Conservation (phyloP, 257 asterid species). For the Solanum arcanum region DNA sequence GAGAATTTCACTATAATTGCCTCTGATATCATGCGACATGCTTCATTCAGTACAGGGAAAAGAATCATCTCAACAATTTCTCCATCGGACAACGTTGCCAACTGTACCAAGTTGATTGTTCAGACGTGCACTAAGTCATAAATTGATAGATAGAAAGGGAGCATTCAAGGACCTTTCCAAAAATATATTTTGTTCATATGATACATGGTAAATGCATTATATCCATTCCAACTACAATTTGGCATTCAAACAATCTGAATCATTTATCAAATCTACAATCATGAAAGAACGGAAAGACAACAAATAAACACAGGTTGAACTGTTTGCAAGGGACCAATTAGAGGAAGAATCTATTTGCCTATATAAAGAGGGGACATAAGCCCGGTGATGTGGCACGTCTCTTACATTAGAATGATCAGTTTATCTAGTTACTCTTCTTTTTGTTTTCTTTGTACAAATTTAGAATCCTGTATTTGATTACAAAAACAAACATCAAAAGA, state of each 20-base stretch:
- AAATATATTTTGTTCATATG: background rate
- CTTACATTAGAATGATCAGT: background rate
- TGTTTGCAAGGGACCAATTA: background rate
- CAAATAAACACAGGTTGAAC: background rate
- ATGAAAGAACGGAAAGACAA: background rate
- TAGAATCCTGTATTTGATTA: background rate
- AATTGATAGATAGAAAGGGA: background rate
- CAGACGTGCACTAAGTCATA: background rate
- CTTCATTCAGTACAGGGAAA: slow-evolving; percentile 97
- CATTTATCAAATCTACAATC: background rate
- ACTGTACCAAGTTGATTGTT: slow-evolving; percentile 23
- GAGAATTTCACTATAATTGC: slow-evolving; percentile 86
- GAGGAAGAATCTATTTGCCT: background rate
- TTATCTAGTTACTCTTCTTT: background rate
- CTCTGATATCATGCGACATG: slow-evolving; percentile 85
- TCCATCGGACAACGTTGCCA: slow-evolving; percentile 54
- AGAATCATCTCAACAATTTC: slow-evolving; percentile 92
- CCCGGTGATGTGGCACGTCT: background rate
- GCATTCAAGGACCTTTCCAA: background rate
- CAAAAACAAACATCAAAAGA: background rate
- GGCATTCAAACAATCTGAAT: background rate
- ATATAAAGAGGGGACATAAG: background rate
- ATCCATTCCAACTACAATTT: background rate
- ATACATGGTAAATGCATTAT: background rate
- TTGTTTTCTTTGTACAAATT: background rate